phyloP scores from a whole-genome alignment of 2,329 filamentous ascomycete genomes.

The Metarhizium rileyi region DNA sequence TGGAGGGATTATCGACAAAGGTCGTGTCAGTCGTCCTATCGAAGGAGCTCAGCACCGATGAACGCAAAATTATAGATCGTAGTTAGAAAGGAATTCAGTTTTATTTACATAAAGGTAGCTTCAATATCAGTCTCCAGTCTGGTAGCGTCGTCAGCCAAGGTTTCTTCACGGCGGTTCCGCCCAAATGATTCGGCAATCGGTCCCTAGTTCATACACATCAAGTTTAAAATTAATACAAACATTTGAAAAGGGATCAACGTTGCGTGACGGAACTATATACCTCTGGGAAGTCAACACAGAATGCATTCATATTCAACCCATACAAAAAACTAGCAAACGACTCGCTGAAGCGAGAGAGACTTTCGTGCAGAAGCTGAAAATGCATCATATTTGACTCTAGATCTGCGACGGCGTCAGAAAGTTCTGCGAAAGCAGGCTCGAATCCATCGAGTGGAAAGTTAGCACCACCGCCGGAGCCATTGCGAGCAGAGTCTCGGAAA shows the following conservation, averaged over 20 bases:
- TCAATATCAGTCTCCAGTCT: constrained; percentile 46
- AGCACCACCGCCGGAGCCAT: constrained; percentile 39
- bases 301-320: constrained; percentile 97
- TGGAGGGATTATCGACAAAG: constrained; percentile 74
- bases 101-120: constrained; percentile 70
- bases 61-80: neutral
- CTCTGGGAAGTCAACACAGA: constrained; percentile 96
- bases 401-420: constrained; percentile 89
- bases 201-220: constrained; percentile 39
- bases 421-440: constrained; percentile 85
- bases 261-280: constrained; percentile 31
- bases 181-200: constrained; percentile 78
- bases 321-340: constrained; percentile 94
- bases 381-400: constrained; percentile 97
- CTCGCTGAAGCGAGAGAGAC: constrained; percentile 84
- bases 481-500: constrained; percentile 64
- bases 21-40: constrained; percentile 79
- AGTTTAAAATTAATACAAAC: neutral
- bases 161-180: constrained; percentile 49
- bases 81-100: neutral
- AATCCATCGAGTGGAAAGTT: constrained; percentile 68
- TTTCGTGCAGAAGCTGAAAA: constrained; percentile 94
- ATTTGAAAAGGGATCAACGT: neutral
- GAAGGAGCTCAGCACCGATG: neutral
- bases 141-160: constrained; percentile 23